Conservation (phyloP, 371 early-diverging fungal genomes). For the Syncephalastrum sp. region DNA sequence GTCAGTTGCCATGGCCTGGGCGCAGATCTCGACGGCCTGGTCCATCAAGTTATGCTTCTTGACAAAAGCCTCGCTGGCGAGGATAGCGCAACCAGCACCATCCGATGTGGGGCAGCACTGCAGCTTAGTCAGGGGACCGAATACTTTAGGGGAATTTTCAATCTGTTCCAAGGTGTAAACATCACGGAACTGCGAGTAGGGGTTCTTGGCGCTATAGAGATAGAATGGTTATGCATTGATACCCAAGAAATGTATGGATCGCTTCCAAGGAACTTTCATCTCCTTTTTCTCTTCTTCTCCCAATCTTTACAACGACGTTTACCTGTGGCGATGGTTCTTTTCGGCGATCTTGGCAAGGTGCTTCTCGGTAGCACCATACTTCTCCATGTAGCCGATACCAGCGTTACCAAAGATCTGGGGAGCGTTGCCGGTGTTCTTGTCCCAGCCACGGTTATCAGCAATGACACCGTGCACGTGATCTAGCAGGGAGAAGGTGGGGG, state of each 20-base stretch:
- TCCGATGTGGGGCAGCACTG: conserved; percentile 81
- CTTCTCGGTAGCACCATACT: conserved; percentile 53
- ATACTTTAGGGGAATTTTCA: conserved; percentile 58
- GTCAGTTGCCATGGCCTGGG: conserved; percentile 71
- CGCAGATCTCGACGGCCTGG: conserved; percentile 67
- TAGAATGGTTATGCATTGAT: too few species aligned
- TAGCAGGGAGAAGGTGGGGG: conserved; percentile 10
- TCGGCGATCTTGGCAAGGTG: conserved; percentile 68
- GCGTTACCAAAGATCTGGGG: conserved; percentile 76
- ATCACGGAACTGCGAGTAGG: conserved; percentile 76
- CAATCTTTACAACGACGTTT: not conserved
- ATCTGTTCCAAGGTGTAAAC: conserved; percentile 64
- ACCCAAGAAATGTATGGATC: not conserved
- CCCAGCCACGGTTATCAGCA: conserved; percentile 58
- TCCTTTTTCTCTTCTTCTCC: not conserved
- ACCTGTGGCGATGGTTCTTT: conserved; percentile 71
- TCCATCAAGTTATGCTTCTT: conserved; percentile 53
- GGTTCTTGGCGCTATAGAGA: conserved; percentile 54
- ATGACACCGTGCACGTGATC: conserved; percentile 52
- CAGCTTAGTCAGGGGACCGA: conserved; percentile 67
- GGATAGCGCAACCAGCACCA: conserved; percentile 65
- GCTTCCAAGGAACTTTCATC: not conserved
- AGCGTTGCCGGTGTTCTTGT: conserved; percentile 51
- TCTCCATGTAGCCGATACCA: conserved; percentile 67
- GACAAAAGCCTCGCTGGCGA: conserved; percentile 71